These are phyloP conservation scores for Xylaria scruposa DNA, from an alignment of 495 filamentous ascomycete species.

Conservation along the genomic window DNA sequence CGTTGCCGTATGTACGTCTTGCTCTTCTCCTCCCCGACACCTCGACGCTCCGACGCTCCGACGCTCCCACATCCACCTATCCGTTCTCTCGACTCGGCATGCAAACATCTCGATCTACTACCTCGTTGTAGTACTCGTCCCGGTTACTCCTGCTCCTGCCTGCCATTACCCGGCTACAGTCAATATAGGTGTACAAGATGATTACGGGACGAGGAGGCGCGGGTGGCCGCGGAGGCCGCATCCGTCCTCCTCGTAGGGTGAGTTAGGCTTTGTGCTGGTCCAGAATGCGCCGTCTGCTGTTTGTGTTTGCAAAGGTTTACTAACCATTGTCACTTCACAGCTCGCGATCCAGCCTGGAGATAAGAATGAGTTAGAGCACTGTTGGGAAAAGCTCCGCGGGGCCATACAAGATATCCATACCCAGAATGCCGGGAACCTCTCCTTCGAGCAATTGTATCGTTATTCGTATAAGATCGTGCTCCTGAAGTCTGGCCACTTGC, in stretches of 20 bases:
- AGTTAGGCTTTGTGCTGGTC: slow-evolving; percentile 38
- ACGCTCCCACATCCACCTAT: not conserved
- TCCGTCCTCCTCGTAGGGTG: slow-evolving; percentile 76
- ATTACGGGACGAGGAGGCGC: slow-evolving; percentile 65
- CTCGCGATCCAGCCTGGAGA: slow-evolving; percentile 30
- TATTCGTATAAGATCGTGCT: slow-evolving; percentile 96
- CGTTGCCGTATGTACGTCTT: slow-evolving; percentile 1
- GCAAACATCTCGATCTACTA: not conserved
- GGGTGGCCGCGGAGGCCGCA: slow-evolving; percentile 63
- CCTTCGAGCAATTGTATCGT: slow-evolving; percentile 95
- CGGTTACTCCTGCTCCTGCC: not conserved
- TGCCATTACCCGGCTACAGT: not conserved
- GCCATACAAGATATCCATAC: slow-evolving; percentile 87
- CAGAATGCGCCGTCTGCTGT: not conserved
- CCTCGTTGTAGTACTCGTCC: not conserved
- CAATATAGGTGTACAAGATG: slow-evolving; percentile 51
- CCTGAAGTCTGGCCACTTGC: slow-evolving; percentile 80
- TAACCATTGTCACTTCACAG: slow-evolving; percentile 10
- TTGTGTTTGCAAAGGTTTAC: not conserved
- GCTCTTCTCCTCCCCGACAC: not conserved
- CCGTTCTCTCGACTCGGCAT: slow-evolving; percentile 9
- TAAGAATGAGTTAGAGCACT: slow-evolving; percentile 72
- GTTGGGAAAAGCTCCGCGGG: slow-evolving; percentile 75
- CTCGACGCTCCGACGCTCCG: not conserved
- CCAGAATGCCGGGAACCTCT: slow-evolving; percentile 87